Conservation (phyloP, 768 basidiomycete genomes). For the Lactarius trivialis region DNA sequence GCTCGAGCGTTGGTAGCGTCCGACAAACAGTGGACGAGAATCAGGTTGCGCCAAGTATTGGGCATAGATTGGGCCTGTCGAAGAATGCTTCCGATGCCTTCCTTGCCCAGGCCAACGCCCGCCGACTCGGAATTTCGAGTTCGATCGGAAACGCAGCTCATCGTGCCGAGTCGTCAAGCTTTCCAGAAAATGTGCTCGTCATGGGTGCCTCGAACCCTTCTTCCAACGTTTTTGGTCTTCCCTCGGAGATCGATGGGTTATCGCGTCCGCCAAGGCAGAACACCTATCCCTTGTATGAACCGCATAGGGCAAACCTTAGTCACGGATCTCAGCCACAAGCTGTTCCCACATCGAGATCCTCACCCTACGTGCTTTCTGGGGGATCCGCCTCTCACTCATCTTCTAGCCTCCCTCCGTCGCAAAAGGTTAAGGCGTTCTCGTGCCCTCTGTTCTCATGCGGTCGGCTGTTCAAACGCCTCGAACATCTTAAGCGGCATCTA, state of each 20-base stretch:
- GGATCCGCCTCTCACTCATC: slow-evolving; percentile 20
- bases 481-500: slow-evolving; percentile 83
- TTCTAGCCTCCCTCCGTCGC: slow-evolving; percentile 20
- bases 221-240: background rate
- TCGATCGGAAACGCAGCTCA: slow-evolving; percentile 13
- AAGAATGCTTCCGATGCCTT: slow-evolving; percentile 22
- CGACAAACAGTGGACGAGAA: slow-evolving; percentile 26
- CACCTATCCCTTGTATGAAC: slow-evolving; percentile 20
- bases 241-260: slow-evolving; percentile 9
- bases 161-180: slow-evolving; percentile 10
- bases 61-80: slow-evolving; percentile 19
- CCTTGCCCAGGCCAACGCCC: slow-evolving; percentile 21
- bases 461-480: slow-evolving; percentile 84
- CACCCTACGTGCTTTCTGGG: slow-evolving; percentile 25
- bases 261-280: slow-evolving; percentile 18
- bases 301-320: slow-evolving; percentile 4
- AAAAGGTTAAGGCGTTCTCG: slow-evolving; percentile 53
- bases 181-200: slow-evolving; percentile 11
- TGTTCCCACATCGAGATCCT: slow-evolving; percentile 20
- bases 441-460: slow-evolving; percentile 84
- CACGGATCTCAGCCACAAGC: slow-evolving; percentile 6
- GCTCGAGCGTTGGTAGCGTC: slow-evolving; percentile 18
- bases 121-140: slow-evolving; percentile 8
- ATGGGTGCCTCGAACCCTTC: slow-evolving; percentile 1
- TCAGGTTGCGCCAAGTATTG: slow-evolving; percentile 27